Conservation (phyloP, 805 yeast species). For the Yarrowia sp. region DNA sequence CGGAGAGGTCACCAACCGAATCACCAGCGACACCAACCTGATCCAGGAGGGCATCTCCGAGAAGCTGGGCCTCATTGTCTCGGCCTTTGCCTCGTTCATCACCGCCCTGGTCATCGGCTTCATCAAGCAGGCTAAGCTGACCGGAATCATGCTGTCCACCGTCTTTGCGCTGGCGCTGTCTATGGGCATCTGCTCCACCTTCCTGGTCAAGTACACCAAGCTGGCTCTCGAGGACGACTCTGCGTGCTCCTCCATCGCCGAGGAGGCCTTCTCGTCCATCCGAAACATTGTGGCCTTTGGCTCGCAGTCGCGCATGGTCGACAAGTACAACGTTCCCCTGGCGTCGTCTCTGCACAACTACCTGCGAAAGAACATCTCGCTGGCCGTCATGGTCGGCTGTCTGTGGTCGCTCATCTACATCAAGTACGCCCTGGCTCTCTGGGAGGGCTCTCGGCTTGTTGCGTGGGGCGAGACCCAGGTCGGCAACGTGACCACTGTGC, state of each 20-base stretch:
- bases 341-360: constrained; percentile 34
- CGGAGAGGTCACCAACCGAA: constrained; percentile 46
- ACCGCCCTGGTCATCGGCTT: constrained; percentile 43
- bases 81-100: constrained; percentile 43
- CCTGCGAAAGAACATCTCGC: constrained; percentile 35
- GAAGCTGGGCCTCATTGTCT: constrained; percentile 43
- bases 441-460: constrained; percentile 45
- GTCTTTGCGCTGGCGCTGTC: constrained; percentile 38
- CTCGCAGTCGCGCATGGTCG: constrained; percentile 41
- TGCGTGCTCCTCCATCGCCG: constrained; percentile 43
- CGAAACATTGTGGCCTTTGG: constrained; percentile 46
- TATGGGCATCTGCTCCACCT: constrained; percentile 38
- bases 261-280: constrained; percentile 44
- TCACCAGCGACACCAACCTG: constrained; percentile 43
- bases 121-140: constrained; percentile 40
- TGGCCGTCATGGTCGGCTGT: constrained; percentile 41
- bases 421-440: constrained; percentile 44
- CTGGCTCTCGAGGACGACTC: constrained; percentile 35
- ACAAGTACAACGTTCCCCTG: constrained; percentile 38
- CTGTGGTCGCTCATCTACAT: constrained; percentile 42
- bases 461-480: constrained; percentile 38
- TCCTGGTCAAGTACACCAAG: constrained; percentile 37
- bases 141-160: constrained; percentile 40
- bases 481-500: constrained; percentile 41
- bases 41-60: constrained; percentile 47